phyloP scores from a whole-genome alignment of 2,329 filamentous ascomycete species.

The Dothideomycetidae sp. region DNA sequence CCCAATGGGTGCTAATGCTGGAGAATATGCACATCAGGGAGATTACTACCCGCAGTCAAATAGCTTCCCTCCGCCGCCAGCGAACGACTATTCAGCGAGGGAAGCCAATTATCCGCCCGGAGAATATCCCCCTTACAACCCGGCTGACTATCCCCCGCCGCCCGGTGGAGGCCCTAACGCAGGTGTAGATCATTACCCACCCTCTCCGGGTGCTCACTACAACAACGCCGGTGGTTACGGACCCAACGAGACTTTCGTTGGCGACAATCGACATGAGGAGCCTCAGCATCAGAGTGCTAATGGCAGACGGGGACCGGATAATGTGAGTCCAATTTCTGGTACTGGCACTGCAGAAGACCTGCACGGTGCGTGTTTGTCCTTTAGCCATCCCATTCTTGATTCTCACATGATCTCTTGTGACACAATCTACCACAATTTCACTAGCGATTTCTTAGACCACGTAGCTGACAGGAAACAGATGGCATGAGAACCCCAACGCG shows the following conservation, averaged over 20 bases:
- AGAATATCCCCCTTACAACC: slow-evolving; percentile 26
- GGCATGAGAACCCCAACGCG: slow-evolving; percentile 5
- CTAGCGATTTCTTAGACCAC: too few species aligned
- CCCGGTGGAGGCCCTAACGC: slow-evolving; percentile 16
- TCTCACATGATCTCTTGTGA: too few species aligned
- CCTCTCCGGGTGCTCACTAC: slow-evolving; percentile 6
- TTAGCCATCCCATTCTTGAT: slow-evolving; percentile 5
- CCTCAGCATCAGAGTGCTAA: slow-evolving; percentile 15
- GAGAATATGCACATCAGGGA: slow-evolving; percentile 17
- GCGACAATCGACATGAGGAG: slow-evolving; percentile 20
- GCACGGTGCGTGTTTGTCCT: slow-evolving; percentile 12
- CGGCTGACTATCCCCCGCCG: slow-evolving; percentile 31
- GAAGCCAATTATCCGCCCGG: slow-evolving; percentile 16
- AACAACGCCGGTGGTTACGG: slow-evolving; percentile 14
- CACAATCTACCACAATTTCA: too few species aligned
- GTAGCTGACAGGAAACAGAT: slow-evolving; percentile 3
- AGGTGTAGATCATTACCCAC: slow-evolving; percentile 6
- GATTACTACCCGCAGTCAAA: slow-evolving; percentile 32
- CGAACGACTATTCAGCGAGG: slow-evolving; percentile 17
- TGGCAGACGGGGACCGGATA: slow-evolving; percentile 25
- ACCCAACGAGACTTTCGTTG: slow-evolving; percentile 21
- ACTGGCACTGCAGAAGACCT: slow-evolving; percentile 21
- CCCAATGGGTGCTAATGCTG: slow-evolving; percentile 22
- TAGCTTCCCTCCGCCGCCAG: slow-evolving; percentile 34
- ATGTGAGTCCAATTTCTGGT: slow-evolving; percentile 35